Base-by-base conservation (phyloP, 352 stramenopile genomes). In the Phytophthora syringae region DNA sequence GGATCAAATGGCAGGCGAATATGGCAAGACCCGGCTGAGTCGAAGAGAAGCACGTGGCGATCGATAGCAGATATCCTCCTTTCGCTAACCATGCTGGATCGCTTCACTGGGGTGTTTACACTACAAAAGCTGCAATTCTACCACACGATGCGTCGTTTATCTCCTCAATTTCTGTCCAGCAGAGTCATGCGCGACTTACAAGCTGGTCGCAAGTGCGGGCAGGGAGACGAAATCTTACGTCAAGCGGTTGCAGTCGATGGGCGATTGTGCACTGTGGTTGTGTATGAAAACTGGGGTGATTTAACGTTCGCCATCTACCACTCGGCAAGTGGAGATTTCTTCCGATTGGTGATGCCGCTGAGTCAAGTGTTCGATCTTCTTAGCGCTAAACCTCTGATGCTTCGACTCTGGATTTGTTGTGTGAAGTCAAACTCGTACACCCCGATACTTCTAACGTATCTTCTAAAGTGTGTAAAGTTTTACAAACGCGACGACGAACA, bases 251-350 rank as follows among this genome's bases (percentile, higher is more conserved):
- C 50, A 10, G 70, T 94, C 4, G 58, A 86, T 45, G 76, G 82
- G 0, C 70, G 60, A 36, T 50, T 90, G 16, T 88, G 82, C 39
- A 59, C 84, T 27, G 76, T 84, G 1, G 67, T 84, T 5, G 74
- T 93, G 2, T 87, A 80, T 48, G 86, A 94, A 64, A 94, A 94
- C 50, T 94, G 84, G 82, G 86, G 86, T 25, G 84, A 94, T 54
- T 52, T 94, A 7, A 71, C 70, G 0, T 70, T 91, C 18, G 63
- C 60, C 0, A 72, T 89, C 18, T 92, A 93, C 56, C 76, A 84
- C n/a, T 48, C 84, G 0, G 63, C 56, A 7, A 71, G 52, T 10
- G 65, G 76, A 4, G 61, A 64, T 12, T 75, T 62, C n/a, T 80
- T 71, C 22, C 67, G 69, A 18, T 48, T 88, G 7, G 10, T 30